A percentile compares a stretch with the other conserved stretches of the same genome.
Conservation (phyloP, 2,329 filamentous ascomycete species). For the Hymenoscyphus occultus region DNA sequence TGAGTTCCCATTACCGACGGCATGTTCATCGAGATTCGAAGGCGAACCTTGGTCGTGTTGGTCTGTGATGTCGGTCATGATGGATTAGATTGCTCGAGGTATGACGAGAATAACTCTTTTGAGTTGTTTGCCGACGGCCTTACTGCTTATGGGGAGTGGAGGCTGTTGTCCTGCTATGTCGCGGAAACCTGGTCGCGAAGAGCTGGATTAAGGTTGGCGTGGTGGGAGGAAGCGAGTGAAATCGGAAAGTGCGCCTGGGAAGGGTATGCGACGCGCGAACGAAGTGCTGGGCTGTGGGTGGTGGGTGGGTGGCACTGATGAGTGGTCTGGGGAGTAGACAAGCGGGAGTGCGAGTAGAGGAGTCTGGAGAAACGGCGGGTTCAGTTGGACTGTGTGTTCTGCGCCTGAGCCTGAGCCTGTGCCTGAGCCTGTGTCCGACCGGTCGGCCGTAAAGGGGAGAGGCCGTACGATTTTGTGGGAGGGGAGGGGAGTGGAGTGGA, state of each 20-base stretch:
- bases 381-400: neutral
- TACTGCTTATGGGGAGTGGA: constrained; percentile 37
- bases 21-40: constrained; percentile 71
- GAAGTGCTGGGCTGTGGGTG: constrained; percentile 10
- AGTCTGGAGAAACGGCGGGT: constrained; percentile 6
- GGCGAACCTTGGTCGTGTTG: constrained; percentile 75
- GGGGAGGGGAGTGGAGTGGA: neutral
- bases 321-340: neutral
- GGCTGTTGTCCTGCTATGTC: constrained; percentile 36
- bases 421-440: neutral
- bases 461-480: constrained; percentile 14
- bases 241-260: constrained; percentile 10
- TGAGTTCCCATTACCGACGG: constrained; percentile 69
- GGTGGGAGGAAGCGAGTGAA: constrained; percentile 29
- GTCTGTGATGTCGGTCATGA: constrained; percentile 77
- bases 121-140: constrained; percentile 37
- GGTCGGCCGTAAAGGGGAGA: constrained; percentile 5
- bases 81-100: constrained; percentile 31
- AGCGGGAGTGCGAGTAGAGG: neutral
- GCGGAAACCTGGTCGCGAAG: constrained; percentile 36
- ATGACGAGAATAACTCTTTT: constrained; percentile 38
- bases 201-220: constrained; percentile 37
- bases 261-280: constrained; percentile 6
- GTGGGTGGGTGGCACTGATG: constrained; percentile 9
- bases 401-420: too few species aligned